Conservation (phyloP, 805 yeast species). For the Novakomyces olei region DNA sequence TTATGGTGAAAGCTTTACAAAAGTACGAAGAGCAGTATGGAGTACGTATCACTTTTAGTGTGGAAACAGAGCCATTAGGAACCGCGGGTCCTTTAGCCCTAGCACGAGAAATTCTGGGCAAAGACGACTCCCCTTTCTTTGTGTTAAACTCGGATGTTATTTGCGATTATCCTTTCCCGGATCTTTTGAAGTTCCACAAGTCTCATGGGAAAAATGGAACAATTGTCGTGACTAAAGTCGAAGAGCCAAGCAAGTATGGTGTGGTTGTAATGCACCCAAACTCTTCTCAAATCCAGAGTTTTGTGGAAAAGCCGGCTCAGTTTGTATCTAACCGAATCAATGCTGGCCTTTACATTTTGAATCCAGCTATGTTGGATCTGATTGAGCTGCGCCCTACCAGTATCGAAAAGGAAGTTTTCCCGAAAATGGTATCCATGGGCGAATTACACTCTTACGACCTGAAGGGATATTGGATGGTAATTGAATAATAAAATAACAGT, state of each 20-base stretch:
- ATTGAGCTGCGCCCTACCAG: slow-evolving; percentile 98
- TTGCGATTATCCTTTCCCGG: slow-evolving; percentile 93
- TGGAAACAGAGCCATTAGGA: slow-evolving; percentile 97
- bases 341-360: slow-evolving; percentile 94
- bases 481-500: no score
- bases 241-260: slow-evolving; percentile 98
- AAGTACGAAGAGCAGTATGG: slow-evolving; percentile 90
- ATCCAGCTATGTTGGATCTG: slow-evolving; percentile 90
- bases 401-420: slow-evolving; percentile 99
- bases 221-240: slow-evolving; percentile 97
- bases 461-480: slow-evolving; percentile 99
- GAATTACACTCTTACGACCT: slow-evolving; percentile 84
- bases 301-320: slow-evolving; percentile 98
- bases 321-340: slow-evolving; percentile 99
- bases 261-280: slow-evolving; percentile 95
- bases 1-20: slow-evolving; percentile 86
- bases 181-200: slow-evolving; percentile 77
- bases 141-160: slow-evolving; percentile 96
- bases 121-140: slow-evolving; percentile 90
- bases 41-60: slow-evolving; percentile 85
- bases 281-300: slow-evolving; percentile 88
- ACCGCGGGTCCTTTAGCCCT: slow-evolving; percentile 98
- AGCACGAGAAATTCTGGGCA: slow-evolving; percentile 80
- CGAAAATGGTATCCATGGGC: slow-evolving; percentile 71
- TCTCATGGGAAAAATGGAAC: slow-evolving; percentile 96